phyloP scores from a whole-genome alignment of 345 rosid species.

The Melaleuca quinquenervia region DNA sequence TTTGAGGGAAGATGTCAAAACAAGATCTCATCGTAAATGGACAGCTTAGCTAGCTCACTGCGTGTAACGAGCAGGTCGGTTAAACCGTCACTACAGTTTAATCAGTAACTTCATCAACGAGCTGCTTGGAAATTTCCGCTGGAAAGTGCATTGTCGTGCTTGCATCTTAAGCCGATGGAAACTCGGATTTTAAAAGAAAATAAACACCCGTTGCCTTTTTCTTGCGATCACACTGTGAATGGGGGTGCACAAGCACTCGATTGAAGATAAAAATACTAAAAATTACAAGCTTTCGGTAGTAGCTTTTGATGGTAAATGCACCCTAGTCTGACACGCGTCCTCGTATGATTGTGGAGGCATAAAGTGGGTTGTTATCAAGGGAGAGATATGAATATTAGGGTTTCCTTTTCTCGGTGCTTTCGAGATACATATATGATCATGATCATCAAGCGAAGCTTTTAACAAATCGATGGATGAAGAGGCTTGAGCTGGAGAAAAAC shows the following conservation, averaged over 20 bases:
- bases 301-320: not conserved
- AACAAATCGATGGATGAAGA: not conserved
- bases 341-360: not conserved
- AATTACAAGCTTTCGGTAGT: not conserved
- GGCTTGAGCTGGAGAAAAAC: not conserved
- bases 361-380: not conserved
- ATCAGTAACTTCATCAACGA: not conserved
- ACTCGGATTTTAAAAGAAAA: not conserved
- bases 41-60: not conserved
- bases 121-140: not conserved
- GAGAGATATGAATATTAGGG: not conserved
- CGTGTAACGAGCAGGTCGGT: not conserved
- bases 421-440: not conserved
- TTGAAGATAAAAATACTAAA: not conserved
- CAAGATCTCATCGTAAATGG: not conserved
- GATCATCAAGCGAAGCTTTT: not conserved
- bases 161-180: not conserved
- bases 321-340: slow-evolving; percentile 11
- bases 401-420: not conserved
- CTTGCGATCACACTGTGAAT: not conserved
- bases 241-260: not conserved
- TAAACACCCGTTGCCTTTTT: not conserved
- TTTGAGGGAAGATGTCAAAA: not conserved
- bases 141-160: not conserved
- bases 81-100: not conserved